Percentiles rank a stretch among this genome's conserved stretches.
Conservation (phyloP, 2,329 filamentous ascomycete genomes). For the Pseudogymnoascus sp. region DNA sequence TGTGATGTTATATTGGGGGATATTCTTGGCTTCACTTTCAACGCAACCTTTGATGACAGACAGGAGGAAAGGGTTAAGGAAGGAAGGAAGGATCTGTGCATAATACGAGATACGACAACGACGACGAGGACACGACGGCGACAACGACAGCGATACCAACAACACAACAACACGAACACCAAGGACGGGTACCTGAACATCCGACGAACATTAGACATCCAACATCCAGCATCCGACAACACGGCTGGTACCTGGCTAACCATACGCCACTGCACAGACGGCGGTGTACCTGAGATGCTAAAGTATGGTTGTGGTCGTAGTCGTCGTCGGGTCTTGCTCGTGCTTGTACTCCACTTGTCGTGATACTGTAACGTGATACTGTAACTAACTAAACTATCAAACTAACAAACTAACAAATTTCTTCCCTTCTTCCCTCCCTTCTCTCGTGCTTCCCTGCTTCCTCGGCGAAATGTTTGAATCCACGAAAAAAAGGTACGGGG, state of each 20-base stretch:
- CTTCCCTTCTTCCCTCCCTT: not conserved
- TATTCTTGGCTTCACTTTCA: not conserved
- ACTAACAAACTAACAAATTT: not conserved
- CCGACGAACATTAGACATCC: not conserved
- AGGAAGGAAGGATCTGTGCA: not conserved
- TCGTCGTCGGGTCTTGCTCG: not conserved
- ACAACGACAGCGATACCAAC: not conserved
- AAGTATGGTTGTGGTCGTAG: not conserved
- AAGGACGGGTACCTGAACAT: not conserved
- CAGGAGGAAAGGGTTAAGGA: not conserved
- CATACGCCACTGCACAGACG: not conserved
- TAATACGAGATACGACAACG: not conserved
- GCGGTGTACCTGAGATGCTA: not conserved
- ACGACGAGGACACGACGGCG: not conserved
- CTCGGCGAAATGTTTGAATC: not conserved
- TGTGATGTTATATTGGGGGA: not conserved
- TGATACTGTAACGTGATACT: not conserved
- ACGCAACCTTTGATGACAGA: not conserved
- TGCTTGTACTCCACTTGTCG: not conserved
- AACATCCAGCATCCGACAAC: not conserved
- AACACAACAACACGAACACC: not conserved
- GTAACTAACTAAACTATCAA: not conserved
- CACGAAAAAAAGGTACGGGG: not conserved
- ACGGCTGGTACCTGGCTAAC: not conserved
- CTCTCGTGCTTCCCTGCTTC: not conserved